A percentile compares a stretch with the other conserved stretches of the same genome.
phyloP scores from a whole-genome alignment of 2,329 filamentous ascomycete species.

The Chrysoporthe cubensis region DNA sequence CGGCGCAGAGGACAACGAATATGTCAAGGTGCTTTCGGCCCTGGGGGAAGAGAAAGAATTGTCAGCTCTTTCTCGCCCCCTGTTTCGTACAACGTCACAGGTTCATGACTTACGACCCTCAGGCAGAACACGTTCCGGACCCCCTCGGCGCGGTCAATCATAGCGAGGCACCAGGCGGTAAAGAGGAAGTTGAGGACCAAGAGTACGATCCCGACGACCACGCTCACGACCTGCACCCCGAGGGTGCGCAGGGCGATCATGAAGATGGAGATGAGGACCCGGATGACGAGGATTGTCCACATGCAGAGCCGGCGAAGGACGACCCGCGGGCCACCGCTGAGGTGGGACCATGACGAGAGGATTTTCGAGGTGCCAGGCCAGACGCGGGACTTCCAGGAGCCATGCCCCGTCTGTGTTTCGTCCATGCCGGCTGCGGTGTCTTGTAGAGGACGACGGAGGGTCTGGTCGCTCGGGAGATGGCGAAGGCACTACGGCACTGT shows the following conservation, averaged over 20 bases:
- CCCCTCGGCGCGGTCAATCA: constrained; percentile 24
- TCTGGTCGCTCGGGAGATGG: background rate
- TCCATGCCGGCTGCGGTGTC: background rate
- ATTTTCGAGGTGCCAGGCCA: constrained; percentile 15
- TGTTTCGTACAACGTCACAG: background rate
- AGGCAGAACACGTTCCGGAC: constrained; percentile 6
- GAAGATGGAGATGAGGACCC: constrained; percentile 12
- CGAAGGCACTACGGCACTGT: background rate
- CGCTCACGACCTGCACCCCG: constrained; percentile 6
- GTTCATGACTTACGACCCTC: background rate
- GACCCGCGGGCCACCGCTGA: constrained; percentile 4
- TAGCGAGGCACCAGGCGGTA: constrained; percentile 22
- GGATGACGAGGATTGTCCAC: constrained; percentile 21
- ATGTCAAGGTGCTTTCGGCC: constrained; percentile 21
- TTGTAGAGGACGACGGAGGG: background rate
- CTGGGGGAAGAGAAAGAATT: background rate
- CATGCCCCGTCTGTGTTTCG: background rate
- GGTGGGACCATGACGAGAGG: constrained; percentile 6
- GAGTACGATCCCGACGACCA: constrained; percentile 9
- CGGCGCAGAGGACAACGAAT: constrained; percentile 4
- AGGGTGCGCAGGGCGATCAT: constrained; percentile 9
- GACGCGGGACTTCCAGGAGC: constrained; percentile 22
- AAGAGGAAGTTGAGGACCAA: constrained; percentile 15
- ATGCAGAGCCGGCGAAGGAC: constrained; percentile 15
- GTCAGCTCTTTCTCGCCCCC: background rate